Conservation (phyloP, 2,329 filamentous ascomycete species). For the Fusarium nygamai region DNA sequence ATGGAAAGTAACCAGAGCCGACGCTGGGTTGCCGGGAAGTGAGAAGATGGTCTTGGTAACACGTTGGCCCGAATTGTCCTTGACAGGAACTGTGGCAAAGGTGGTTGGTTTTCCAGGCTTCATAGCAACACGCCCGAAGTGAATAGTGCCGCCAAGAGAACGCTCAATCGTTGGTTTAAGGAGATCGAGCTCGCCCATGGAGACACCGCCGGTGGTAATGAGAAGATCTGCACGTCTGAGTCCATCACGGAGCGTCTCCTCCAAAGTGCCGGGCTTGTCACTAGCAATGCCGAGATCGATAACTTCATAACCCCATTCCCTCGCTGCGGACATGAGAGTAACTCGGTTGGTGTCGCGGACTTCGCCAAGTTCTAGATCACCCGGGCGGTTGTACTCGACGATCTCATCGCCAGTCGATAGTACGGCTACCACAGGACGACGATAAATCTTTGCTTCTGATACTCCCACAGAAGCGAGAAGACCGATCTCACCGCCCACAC, state of each 20-base stretch:
- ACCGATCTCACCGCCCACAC: conserved; percentile 90
- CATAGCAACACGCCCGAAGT: conserved; percentile 96
- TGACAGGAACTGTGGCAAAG: conserved; percentile 85
- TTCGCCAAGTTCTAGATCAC: conserved; percentile 76
- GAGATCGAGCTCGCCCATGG: conserved; percentile 97
- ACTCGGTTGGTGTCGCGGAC: conserved; percentile 95
- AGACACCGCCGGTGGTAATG: conserved; percentile 93
- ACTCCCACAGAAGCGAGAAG: conserved; percentile 87
- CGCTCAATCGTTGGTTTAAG: conserved; percentile 97
- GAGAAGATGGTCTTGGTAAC: conserved; percentile 82
- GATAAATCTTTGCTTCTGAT: conserved; percentile 75
- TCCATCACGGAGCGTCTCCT: conserved; percentile 78
- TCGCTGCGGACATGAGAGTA: conserved; percentile 81
- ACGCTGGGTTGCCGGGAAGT: conserved; percentile 92
- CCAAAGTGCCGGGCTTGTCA: conserved; percentile 78
- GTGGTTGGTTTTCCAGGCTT: conserved; percentile 98
- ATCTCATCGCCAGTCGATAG: conserved; percentile 97
- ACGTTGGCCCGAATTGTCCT: conserved; percentile 66
- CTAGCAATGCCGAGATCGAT: conserved; percentile 87
- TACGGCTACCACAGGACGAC: conserved; percentile 82
- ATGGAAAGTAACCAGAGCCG: conserved; percentile 91
- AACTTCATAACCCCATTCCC: conserved; percentile 78
- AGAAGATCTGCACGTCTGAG: conserved; percentile 81
- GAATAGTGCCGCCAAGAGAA: conserved; percentile 87
- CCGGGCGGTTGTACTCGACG: conserved; percentile 74